Percentiles rank a stretch among this genome's conserved stretches.
Conservation (phyloP, 371 early-diverging fungal species). For the Mucor lusitanicus region DNA sequence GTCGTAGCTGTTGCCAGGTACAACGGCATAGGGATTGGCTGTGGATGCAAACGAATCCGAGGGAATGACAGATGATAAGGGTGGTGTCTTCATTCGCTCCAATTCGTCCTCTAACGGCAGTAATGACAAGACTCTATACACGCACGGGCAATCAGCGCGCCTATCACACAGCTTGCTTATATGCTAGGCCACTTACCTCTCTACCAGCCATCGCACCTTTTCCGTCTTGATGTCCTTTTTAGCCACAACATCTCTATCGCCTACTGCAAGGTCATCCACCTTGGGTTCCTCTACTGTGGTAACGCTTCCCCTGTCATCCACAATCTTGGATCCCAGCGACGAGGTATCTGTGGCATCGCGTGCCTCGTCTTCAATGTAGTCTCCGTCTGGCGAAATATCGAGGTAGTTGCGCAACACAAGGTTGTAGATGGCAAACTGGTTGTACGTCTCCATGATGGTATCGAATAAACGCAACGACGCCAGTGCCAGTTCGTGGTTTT, state of each 20-base stretch:
- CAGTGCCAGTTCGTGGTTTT: slow-evolving; percentile 52
- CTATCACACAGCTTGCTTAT: too few species aligned
- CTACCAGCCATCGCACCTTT: slow-evolving; percentile 55
- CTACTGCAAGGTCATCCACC: slow-evolving; percentile 19
- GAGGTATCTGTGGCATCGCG: slow-evolving; percentile 38
- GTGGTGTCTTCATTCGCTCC: slow-evolving; percentile 50
- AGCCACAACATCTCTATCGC: slow-evolving; percentile 9
- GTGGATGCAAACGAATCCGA: slow-evolving; percentile 38
- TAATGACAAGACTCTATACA: slow-evolving; percentile 41
- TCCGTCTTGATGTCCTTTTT: slow-evolving; percentile 39
- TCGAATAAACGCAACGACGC: slow-evolving; percentile 65
- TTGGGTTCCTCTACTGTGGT: slow-evolving; percentile 19
- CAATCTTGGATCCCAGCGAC: slow-evolving; percentile 37
- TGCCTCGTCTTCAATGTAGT: slow-evolving; percentile 39
- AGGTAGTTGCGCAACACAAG: slow-evolving; percentile 64
- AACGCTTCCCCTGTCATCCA: slow-evolving; percentile 34
- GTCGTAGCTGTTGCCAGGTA: slow-evolving; percentile 54
- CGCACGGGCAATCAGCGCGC: too few species aligned
- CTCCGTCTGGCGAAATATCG: slow-evolving; percentile 46
- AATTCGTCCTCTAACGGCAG: slow-evolving; percentile 55
- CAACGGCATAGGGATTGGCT: slow-evolving; percentile 27
- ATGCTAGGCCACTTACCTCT: too few species aligned
- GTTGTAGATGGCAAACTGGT: slow-evolving; percentile 66
- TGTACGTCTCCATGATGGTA: slow-evolving; percentile 62
- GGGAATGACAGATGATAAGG: slow-evolving; percentile 40